A percentile compares a stretch with the other conserved stretches of the same genome.
Conservation (phyloP, 768 basidiomycete species). For the Mycena polygramma region DNA sequence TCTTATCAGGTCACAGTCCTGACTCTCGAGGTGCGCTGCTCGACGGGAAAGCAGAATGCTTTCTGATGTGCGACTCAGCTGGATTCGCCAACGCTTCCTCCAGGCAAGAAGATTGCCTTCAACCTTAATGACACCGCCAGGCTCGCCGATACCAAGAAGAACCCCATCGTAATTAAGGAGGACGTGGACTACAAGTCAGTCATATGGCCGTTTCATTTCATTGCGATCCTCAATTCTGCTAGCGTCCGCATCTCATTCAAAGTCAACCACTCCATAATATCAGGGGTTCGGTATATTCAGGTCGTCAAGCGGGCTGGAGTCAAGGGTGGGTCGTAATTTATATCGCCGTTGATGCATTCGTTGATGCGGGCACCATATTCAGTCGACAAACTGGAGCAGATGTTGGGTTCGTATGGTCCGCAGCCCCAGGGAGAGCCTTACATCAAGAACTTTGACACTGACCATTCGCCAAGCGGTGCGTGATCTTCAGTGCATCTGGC, state of each 20-base stretch:
- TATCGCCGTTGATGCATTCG: conserved; percentile 21
- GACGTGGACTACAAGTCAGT: conserved; percentile 90
- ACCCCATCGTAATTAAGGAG: conserved; percentile 84
- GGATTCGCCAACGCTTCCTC: conserved; percentile 76
- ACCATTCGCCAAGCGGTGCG: conserved; percentile 61
- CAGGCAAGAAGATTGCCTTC: conserved; percentile 73
- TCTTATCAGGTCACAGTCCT: conserved; percentile 74
- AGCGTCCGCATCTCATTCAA: conserved; percentile 88
- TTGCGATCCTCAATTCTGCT: neutral
- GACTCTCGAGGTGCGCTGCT: conserved; percentile 64
- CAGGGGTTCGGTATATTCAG: conserved; percentile 90
- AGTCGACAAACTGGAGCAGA: conserved; percentile 95
- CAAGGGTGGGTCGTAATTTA: conserved; percentile 63
- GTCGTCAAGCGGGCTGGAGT: conserved; percentile 86
- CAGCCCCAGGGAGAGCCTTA: conserved; percentile 74
- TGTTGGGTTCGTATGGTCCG: conserved; percentile 96
- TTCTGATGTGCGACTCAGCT: conserved; percentile 51
- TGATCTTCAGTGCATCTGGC: neutral
- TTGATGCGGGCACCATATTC: conserved; percentile 24
- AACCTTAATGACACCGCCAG: conserved; percentile 67
- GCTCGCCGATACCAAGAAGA: conserved; percentile 75
- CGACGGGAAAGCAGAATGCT: neutral
- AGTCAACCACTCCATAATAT: conserved; percentile 92
- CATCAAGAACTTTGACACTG: conserved; percentile 80
- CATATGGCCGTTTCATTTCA: neutral